phyloP scores from a whole-genome alignment of 2,329 filamentous ascomycete species.

The Colletotrichum graminicola region DNA sequence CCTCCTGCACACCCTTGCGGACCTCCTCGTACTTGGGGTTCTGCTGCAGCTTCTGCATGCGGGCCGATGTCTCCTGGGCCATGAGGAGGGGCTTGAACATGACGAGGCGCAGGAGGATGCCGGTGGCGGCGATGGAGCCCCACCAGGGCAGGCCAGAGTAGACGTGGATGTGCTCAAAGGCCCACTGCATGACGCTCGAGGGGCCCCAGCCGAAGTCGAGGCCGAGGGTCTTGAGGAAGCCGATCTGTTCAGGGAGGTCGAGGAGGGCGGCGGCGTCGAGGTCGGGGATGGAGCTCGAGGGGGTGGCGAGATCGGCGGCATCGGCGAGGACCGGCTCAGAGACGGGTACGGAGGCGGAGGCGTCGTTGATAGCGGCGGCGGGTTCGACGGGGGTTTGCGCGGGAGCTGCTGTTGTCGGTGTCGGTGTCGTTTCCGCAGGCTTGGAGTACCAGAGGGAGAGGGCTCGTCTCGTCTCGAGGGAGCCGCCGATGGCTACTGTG shows the following conservation, averaged over 20 bases:
- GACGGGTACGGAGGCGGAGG: constrained; percentile 45
- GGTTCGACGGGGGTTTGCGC: constrained; percentile 23
- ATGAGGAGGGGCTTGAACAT: constrained; percentile 75
- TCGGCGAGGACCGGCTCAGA: constrained; percentile 44
- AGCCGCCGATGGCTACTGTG: constrained; percentile 49
- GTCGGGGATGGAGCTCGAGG: constrained; percentile 47
- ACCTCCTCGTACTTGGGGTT: constrained; percentile 65
- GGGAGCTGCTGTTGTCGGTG: constrained; percentile 34
- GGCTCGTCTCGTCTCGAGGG: constrained; percentile 35
- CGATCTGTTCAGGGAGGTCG: constrained; percentile 79
- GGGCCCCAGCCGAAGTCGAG: constrained; percentile 90
- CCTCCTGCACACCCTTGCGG: constrained; percentile 57
- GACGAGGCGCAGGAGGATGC: constrained; percentile 71
- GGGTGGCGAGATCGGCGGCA: constrained; percentile 29
- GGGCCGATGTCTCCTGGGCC: constrained; percentile 72
- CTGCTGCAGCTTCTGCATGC: constrained; percentile 67
- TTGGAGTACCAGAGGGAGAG: constrained; percentile 41
- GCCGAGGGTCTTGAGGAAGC: constrained; percentile 85
- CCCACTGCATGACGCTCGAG: constrained; percentile 78
- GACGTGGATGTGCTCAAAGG: constrained; percentile 86
- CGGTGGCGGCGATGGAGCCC: constrained; percentile 75
- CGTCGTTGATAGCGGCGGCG: constrained; percentile 41
- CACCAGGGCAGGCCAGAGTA: constrained; percentile 85
- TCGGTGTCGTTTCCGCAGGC: constrained; percentile 36
- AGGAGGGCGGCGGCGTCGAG: constrained; percentile 60